These are phyloP conservation scores for Lactarius psammicola DNA, from an alignment of 768 basidiomycete species.

Conservation along the genomic window DNA sequence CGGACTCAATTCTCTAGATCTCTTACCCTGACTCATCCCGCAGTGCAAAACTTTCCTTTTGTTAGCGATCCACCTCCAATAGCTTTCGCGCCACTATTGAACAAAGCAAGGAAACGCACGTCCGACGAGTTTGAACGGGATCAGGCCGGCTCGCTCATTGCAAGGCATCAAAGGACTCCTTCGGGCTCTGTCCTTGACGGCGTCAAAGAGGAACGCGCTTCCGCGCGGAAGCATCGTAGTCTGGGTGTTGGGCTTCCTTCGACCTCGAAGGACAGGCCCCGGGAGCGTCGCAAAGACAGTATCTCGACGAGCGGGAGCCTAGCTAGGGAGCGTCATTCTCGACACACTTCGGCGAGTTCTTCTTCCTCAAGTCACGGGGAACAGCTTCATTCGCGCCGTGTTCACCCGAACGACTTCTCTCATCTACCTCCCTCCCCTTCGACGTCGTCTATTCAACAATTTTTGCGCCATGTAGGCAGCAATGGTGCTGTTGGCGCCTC, in stretches of 20 bases:
- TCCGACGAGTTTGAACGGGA: conserved; percentile 38
- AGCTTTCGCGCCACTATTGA: conserved; percentile 26
- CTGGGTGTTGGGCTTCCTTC: conserved; percentile 28
- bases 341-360: conserved; percentile 68
- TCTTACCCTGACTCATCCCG: conserved; percentile 1
- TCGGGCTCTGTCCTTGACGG: conserved; percentile 39
- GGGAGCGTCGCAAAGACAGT: conserved; percentile 40
- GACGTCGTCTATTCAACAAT: conserved; percentile 83
- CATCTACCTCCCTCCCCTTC: conserved; percentile 90
- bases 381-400: conserved; percentile 51
- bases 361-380: conserved; percentile 61
- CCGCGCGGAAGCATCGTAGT: conserved; percentile 27
- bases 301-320: conserved; percentile 31
- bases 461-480: conserved; percentile 57
- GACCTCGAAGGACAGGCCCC: conserved; percentile 49
- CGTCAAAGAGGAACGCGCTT: conserved; percentile 37
- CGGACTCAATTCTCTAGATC: conserved; percentile 41
- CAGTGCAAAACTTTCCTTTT: conserved; percentile 1
- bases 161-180: conserved; percentile 24
- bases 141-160: conserved; percentile 29
- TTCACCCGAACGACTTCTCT: conserved; percentile 76
- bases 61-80: conserved; percentile 19
- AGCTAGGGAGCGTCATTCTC: conserved; percentile 44
- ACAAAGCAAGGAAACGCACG: conserved; percentile 34
- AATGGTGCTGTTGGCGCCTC: conserved; percentile 41